phyloP scores from a whole-genome alignment of 176 grass and related monocot genomes.

The Triticum turgidum region DNA sequence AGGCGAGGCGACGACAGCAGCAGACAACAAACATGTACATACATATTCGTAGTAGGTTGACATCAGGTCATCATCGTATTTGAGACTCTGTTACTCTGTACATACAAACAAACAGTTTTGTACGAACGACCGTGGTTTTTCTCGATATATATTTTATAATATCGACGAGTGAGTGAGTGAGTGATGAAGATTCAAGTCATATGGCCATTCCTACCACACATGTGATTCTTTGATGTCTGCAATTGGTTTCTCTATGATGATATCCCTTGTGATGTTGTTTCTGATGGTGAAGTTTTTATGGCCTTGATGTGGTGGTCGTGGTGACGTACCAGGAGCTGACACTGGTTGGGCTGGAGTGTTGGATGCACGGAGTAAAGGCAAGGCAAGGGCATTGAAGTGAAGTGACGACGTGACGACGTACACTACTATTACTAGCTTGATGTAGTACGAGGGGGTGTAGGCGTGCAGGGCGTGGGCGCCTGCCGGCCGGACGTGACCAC shows the following conservation, averaged over 20 bases:
- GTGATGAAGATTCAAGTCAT: neutral
- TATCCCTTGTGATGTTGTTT: neutral
- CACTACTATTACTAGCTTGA: too few relatives aligned
- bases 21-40: slow-evolving; percentile 35
- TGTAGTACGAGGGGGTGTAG: neutral
- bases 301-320: neutral
- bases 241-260: neutral
- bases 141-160: neutral
- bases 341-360: neutral
- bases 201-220: neutral
- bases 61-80: neutral
- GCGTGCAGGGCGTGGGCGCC: neutral
- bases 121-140: neutral
- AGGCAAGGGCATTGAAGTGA: neutral
- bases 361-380: neutral
- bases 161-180: neutral
- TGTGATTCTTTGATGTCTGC: neutral
- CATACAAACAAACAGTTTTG: slow-evolving; percentile 40
- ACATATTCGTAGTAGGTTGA: neutral
- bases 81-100: slow-evolving; percentile 2
- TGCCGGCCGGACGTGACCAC: neutral
- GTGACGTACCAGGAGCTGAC: neutral
- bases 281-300: neutral
- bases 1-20: slow-evolving; percentile 3
- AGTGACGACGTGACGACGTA: neutral